Conservation (phyloP, 2,329 filamentous ascomycete genomes). For the Talaromyces sp. region DNA sequence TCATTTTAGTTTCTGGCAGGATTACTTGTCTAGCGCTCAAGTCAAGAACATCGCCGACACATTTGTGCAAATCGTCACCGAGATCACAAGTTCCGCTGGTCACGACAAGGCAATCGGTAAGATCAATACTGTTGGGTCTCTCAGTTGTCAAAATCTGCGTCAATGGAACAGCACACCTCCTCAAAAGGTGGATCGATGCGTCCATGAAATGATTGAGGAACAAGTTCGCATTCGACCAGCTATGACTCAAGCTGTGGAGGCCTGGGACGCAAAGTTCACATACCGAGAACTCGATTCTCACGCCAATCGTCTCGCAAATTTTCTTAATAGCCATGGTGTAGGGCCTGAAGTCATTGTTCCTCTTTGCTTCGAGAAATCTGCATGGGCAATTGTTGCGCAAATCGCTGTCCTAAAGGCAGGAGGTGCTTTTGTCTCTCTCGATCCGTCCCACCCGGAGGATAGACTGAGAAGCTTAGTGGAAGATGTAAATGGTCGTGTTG, state of each 20-base stretch:
- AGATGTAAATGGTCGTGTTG: slow-evolving; percentile 35
- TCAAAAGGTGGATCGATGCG: slow-evolving; percentile 33
- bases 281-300: slow-evolving; percentile 40
- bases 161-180: slow-evolving; percentile 37
- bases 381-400: slow-evolving; percentile 44
- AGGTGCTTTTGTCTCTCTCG: slow-evolving; percentile 44
- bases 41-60: slow-evolving; percentile 34
- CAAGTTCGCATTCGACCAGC: slow-evolving; percentile 27
- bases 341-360: slow-evolving; percentile 41
- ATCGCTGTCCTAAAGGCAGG: slow-evolving; percentile 45
- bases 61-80: slow-evolving; percentile 35
- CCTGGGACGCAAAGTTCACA: slow-evolving; percentile 39
- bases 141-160: slow-evolving; percentile 32
- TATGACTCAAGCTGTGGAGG: slow-evolving; percentile 32
- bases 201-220: slow-evolving; percentile 39
- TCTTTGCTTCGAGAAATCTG: slow-evolving; percentile 46
- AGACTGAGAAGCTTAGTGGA: slow-evolving; percentile 37
- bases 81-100: slow-evolving; percentile 26
- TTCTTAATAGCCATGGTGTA: slow-evolving; percentile 40
- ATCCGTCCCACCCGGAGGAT: slow-evolving; percentile 41
- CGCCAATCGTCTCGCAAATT: slow-evolving; percentile 37
- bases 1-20: slow-evolving; percentile 54
- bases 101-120: slow-evolving; percentile 26
- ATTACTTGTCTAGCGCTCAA: slow-evolving; percentile 46
- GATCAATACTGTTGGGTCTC: slow-evolving; percentile 33